Evolutionary conservation across 192 early-diverging fungal species (phyloP), one percentile per base, ranked within the genome.

Genomic region (Dissophora ornata): DNA sequence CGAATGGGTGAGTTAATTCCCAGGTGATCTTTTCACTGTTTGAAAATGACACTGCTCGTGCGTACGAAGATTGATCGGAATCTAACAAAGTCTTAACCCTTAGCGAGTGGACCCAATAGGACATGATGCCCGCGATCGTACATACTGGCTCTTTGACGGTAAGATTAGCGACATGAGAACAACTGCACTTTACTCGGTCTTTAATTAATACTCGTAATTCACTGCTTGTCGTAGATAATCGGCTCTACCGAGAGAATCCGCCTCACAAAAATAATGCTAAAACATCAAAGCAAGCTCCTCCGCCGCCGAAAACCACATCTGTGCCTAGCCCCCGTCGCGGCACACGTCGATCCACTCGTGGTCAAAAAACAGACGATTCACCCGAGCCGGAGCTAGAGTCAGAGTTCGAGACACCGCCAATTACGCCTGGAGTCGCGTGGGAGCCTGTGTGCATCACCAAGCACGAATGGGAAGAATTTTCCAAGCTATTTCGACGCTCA

Each of bases 101-200:
- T 11, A 91, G 91, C 62, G 92, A 32, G 90, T 94, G 3, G 91
- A 92, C 45, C 91, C 91, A 18, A 82, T 94, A 60, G 92, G 92
- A 3, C 82, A 62, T 42, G 92, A 94, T 70, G 71, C 88, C 11
- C 71, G 79, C 21, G 91, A 91, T 2, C 82, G 89, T 46, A 87
- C 79, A 13, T 94, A 91, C 65, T 94, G 90, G 89, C 70, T 94
- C 10, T 94, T 94, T 82, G 92, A 94, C 83, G 92, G 89, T 91
- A 81, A 24, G 60, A 34, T 13, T 28, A 0, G 16, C 13, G 19
- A 33, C 26, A 24, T 13, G n/a, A 38, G n/a, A 22, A n/a, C 2
- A 24, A 22, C 13, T 45, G n/a, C n/a, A n/a, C n/a, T n/a, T n/a
- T n/a, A n/a, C n/a, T n/a, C 32, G 25, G 24, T 36, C 21, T 36